A percentile compares a stretch with the other conserved stretches of the same genome.
Evolutionary conservation across 352 stramenopile genomes (phyloP).

Genomic region (Phytophthora citricola): DNA sequence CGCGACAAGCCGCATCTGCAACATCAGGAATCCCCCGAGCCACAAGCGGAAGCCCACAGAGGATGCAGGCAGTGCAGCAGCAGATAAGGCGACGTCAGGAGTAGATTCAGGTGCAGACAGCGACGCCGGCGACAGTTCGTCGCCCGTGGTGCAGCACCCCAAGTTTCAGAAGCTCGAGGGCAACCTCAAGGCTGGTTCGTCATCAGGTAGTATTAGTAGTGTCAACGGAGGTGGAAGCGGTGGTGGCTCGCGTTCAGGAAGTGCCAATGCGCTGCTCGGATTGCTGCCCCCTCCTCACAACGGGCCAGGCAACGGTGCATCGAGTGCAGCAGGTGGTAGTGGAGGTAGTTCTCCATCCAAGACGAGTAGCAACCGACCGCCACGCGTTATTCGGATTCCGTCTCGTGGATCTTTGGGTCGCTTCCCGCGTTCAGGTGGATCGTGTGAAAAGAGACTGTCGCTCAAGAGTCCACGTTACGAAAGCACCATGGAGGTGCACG

Average conservation of each 20-base stretch:
- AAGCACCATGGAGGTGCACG: slow-evolving; percentile 75
- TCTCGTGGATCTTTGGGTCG: slow-evolving; percentile 50
- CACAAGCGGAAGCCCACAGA: slow-evolving; percentile 69
- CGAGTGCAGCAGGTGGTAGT: slow-evolving; percentile 24
- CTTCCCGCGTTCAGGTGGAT: slow-evolving; percentile 37
- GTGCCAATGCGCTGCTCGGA: slow-evolving; percentile 46
- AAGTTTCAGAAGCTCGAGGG: slow-evolving; percentile 62
- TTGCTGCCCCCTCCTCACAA: slow-evolving; percentile 48
- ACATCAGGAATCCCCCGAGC: slow-evolving; percentile 26
- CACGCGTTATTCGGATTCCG: slow-evolving; percentile 51
- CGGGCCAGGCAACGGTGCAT: slow-evolving; percentile 28
- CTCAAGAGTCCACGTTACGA: slow-evolving; percentile 79
- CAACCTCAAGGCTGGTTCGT: slow-evolving; percentile 54
- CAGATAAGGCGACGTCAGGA: slow-evolving; percentile 23
- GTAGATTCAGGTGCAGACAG: slow-evolving; percentile 35
- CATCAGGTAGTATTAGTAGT: slow-evolving; percentile 54
- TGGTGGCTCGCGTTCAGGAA: slow-evolving; percentile 39
- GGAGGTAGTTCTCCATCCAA: slow-evolving; percentile 41
- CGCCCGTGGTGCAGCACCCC: slow-evolving; percentile 41
- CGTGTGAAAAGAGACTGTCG: slow-evolving; percentile 56
- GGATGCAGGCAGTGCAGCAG: slow-evolving; percentile 26
- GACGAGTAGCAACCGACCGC: slow-evolving; percentile 47
- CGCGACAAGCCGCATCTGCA: slow-evolving; percentile 18
- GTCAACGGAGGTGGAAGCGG: slow-evolving; percentile 37
- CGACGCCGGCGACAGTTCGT: slow-evolving; percentile 33